phyloP scores from a whole-genome alignment of 164 flowering plant genomes.

The Umbellularia californica region DNA sequence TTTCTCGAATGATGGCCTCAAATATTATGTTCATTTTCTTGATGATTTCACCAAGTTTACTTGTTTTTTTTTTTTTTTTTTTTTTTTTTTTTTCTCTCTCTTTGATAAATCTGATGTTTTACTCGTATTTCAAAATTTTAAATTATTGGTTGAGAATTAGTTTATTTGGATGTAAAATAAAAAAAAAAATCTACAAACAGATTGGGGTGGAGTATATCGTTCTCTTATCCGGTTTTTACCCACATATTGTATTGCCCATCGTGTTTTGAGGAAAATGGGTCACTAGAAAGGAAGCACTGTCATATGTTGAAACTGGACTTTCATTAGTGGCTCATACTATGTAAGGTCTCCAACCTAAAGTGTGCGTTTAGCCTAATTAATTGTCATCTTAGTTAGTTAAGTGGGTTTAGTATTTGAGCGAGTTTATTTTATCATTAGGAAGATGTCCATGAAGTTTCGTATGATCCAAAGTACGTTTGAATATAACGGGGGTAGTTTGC shows the following conservation, averaged over 20 bases:
- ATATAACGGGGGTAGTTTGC: too few relatives aligned
- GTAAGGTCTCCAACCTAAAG: too few relatives aligned
- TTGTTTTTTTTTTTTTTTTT: background rate
- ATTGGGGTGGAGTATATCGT: background rate
- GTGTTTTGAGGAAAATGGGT: background rate
- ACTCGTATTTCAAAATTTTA: background rate
- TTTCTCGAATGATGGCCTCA: background rate
- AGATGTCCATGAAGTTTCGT: too few relatives aligned
- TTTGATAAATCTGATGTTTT: background rate
- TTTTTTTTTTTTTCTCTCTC: background rate
- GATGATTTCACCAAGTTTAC: conserved; percentile 6
- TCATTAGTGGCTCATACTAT: too few relatives aligned
- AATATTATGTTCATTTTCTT: conserved; percentile 3
- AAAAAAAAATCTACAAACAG: background rate
- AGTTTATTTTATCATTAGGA: too few relatives aligned
- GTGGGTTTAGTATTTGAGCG: too few relatives aligned
- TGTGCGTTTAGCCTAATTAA: background rate
- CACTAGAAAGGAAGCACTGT: background rate
- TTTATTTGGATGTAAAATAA: background rate
- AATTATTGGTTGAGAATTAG: background rate
- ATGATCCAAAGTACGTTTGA: too few relatives aligned
- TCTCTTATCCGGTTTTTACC: background rate
- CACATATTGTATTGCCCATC: background rate
- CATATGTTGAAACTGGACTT: background rate
- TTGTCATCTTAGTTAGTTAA: too few relatives aligned